These are phyloP conservation scores for Gossypium turneri DNA, from an alignment of 345 rosid genomes.

Conservation along the genomic window DNA sequence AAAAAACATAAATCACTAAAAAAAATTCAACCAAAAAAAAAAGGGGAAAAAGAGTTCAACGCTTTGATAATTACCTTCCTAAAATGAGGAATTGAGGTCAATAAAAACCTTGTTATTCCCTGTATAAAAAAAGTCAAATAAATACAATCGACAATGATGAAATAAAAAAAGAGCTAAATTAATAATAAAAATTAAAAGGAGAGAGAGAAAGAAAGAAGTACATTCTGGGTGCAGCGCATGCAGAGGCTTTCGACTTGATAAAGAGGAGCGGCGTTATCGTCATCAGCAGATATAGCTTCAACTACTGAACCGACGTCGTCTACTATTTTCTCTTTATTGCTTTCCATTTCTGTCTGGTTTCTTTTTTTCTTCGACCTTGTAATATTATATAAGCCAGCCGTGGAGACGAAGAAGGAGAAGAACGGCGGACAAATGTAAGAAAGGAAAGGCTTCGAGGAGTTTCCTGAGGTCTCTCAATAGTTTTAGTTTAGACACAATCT, in stretches of 20 bases:
- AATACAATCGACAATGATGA: not conserved
- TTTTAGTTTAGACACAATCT: not conserved
- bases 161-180: too few relatives aligned
- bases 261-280: constrained; percentile 55
- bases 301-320: constrained; percentile 42
- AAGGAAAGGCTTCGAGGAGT: not conserved
- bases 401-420: not conserved
- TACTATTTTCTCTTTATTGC: constrained; percentile 32
- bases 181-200: not conserved
- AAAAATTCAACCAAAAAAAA: not conserved
- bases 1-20: constrained; percentile 1
- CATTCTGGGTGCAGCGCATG: constrained; percentile 87
- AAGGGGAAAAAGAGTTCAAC: not conserved
- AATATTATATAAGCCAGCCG: not conserved
- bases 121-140: constrained; percentile 22
- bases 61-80: constrained; percentile 49
- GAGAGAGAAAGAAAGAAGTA: constrained; percentile 12
- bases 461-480: not conserved
- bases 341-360: constrained; percentile 15
- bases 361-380: not conserved
- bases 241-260: constrained; percentile 88
- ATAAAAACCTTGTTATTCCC: constrained; percentile 69
- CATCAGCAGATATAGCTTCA: constrained; percentile 68
- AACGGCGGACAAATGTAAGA: not conserved
- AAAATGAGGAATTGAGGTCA: constrained; percentile 83